A percentile compares a stretch with the other conserved stretches of the same genome.
Conservation (phyloP, 202 grass and related monocot genomes). For the Saccharum hybrid region DNA sequence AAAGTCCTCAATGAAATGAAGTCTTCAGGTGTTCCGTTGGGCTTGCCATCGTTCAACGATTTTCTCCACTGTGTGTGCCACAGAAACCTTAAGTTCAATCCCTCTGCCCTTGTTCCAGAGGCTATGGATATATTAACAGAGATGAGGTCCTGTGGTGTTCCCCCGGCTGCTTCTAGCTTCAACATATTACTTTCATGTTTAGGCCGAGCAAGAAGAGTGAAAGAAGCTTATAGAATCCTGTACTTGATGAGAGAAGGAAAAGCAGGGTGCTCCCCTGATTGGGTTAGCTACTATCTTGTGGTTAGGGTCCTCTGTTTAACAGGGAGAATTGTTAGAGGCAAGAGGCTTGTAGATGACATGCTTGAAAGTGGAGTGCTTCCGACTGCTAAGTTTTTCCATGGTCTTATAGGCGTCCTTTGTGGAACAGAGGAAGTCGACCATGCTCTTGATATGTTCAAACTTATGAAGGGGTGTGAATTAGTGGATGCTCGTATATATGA, state of each 20-base stretch:
- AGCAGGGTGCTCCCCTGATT: conserved; percentile 62
- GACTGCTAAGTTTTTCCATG: conserved; percentile 58
- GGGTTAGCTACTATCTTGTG: conserved; percentile 76
- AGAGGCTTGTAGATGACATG: conserved; percentile 64
- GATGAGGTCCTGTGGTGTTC: conserved; percentile 55
- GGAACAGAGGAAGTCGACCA: conserved; percentile 63
- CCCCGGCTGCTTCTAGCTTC: conserved; percentile 58
- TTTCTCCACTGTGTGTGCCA: conserved; percentile 63
- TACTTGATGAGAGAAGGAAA: conserved; percentile 66
- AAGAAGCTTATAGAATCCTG: conserved; percentile 71
- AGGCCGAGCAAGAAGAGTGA: conserved; percentile 65
- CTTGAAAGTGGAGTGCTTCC: conserved; percentile 57
- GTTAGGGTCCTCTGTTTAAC: conserved; percentile 68
- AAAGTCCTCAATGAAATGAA: conserved; percentile 62
- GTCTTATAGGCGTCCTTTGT: conserved; percentile 66
- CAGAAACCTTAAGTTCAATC: conserved; percentile 71
- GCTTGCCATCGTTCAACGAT: conserved; percentile 59
- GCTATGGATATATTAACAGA: conserved; percentile 61
- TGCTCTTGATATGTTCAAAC: conserved; percentile 66
- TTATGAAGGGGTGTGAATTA: conserved; percentile 53
- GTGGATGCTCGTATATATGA: conserved; percentile 51
- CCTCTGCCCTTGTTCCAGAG: conserved; percentile 66
- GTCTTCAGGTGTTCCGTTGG: conserved; percentile 39
- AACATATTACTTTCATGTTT: conserved; percentile 83
- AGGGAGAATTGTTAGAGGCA: conserved; percentile 62